Evolutionary conservation across 2,329 filamentous ascomycete genomes (phyloP), one percentile per base, ranked within the genome.

Genomic region (Apiospora sp.): DNA sequence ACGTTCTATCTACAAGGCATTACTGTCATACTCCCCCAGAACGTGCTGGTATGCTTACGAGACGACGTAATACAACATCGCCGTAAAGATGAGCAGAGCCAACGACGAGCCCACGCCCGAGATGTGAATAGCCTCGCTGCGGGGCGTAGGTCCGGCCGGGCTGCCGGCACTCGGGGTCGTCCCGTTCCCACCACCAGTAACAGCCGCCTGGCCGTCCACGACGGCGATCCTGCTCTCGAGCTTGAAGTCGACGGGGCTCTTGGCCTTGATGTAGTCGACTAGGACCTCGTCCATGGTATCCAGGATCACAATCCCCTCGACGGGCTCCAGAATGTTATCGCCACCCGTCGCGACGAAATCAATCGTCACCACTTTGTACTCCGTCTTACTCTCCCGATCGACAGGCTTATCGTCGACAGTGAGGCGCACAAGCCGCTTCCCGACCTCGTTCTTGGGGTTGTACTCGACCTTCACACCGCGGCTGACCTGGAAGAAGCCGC

Each of bases 311-410:
- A 85, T 81, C 78, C 79, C 75, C 7, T 80, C 77, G 1, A 78
- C 41, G 1, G 79, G 74, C 24, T 71, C 72, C 14, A 91, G 85
- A 77, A 92, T 88, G 77, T 91, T 92, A 76, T 92, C 91, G 19
- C 90, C 91, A 2, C 89, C 90, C 3, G 86, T 85, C 0, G 90
- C 89, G 0, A 92, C 75, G 75, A 92, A 92, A 76, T 92, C 90
- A 0, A 91, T 82, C 0, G 91, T 92, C 22, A 90, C 88, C 27
- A 92, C 80, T 14, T 84, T 86, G 79, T 92, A 92, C 41, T 85
- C 81, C 22, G 79, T 80, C 14, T 37, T 37, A 37, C 37, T 7
- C 6, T 79, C 80, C 14, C 83, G 80, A 46, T 88, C 85, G 1
- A 92, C 81, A 0, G 83, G 80, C 75, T 85, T 76, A 19, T 83